These are phyloP conservation scores for Mariannaea sp. DNA, from an alignment of 2,329 filamentous ascomycete genomes.

Conservation along the genomic window DNA sequence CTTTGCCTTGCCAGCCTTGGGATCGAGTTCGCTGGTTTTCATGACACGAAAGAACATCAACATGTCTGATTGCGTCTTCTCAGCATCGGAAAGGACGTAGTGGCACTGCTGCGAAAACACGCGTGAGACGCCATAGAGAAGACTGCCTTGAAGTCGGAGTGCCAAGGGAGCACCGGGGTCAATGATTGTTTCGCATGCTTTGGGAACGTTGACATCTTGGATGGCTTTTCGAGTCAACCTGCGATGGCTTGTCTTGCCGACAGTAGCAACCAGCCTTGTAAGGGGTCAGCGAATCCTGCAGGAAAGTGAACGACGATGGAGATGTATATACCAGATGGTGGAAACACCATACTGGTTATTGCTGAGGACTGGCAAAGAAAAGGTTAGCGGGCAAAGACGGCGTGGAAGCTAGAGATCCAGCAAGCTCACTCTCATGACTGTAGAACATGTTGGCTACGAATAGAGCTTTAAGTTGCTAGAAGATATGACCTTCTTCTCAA, in stretches of 20 bases:
- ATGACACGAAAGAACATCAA: conserved; percentile 65
- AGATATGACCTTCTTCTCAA: not conserved
- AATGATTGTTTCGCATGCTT: conserved; percentile 87
- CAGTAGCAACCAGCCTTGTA: conserved; percentile 84
- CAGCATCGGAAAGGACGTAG: conserved; percentile 82
- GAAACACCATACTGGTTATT: conserved; percentile 89
- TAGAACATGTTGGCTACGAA: conserved; percentile 76
- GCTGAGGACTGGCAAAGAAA: conserved; percentile 71
- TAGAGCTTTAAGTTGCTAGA: not conserved
- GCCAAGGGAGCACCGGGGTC: conserved; percentile 83
- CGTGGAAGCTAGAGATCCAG: not conserved
- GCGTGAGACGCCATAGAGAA: conserved; percentile 83
- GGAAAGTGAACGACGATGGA: rapidly evolving
- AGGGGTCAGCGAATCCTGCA: conserved; percentile 3
- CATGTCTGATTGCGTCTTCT: conserved; percentile 76
- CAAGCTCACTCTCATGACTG: conserved; percentile 81
- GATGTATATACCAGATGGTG: conserved; percentile 78
- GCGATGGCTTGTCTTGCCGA: conserved; percentile 73
- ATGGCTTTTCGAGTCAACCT: conserved; percentile 86
- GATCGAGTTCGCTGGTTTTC: conserved; percentile 64
- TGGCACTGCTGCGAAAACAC: conserved; percentile 87
- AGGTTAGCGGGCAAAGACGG: conserved; percentile 31
- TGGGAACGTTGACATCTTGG: conserved; percentile 81
- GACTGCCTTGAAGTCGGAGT: conserved; percentile 83
- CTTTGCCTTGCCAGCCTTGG: conserved; percentile 73